Evolutionary conservation across 179 eudicot genomes (phyloP).

Genomic region (Heliamphora pulchella): DNA sequence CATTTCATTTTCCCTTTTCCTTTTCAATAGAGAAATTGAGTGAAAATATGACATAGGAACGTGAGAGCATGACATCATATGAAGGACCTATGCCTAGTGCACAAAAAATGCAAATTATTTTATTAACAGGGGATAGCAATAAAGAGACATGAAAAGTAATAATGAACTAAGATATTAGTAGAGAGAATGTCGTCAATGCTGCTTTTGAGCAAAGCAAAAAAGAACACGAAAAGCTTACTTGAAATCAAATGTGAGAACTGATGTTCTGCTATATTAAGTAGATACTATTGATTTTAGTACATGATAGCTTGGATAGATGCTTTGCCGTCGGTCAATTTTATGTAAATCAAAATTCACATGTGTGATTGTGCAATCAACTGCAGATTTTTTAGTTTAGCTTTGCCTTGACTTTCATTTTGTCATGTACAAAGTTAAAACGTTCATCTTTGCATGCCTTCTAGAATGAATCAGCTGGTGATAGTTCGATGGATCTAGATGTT

Average conservation of each 20-base stretch:
- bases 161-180: neutral
- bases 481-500: slow-evolving; percentile 35
- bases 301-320: neutral
- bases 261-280: neutral
- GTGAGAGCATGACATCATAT: no score
- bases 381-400: neutral
- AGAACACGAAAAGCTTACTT: neutral
- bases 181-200: neutral
- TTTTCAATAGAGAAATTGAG: no score
- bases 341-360: no score
- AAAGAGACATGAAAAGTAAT: neutral
- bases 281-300: neutral
- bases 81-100: no score
- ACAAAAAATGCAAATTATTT: no score
- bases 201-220: neutral
- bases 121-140: no score
- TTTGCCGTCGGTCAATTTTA: neutral
- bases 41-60: no score
- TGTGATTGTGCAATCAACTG: neutral
- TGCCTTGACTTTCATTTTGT: neutral
- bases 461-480: slow-evolving; percentile 40
- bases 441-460: slow-evolving; percentile 21
- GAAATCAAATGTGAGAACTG: neutral
- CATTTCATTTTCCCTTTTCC: no score
- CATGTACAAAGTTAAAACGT: slow-evolving; percentile 3